Conservation (phyloP, 805 yeast species). For the Saturnispora gosingensis region DNA sequence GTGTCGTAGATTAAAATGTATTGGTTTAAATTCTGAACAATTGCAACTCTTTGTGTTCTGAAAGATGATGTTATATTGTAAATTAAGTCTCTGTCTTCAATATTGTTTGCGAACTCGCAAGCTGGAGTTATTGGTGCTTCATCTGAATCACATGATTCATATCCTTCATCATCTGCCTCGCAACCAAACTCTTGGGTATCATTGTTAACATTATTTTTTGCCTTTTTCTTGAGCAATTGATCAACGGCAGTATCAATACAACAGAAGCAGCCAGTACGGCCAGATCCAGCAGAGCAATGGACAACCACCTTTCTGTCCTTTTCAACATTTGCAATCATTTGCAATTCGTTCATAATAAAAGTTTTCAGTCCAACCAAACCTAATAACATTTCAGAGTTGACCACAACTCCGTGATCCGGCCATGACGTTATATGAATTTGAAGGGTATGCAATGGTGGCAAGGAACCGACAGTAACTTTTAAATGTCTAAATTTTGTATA, state of each 20-base stretch:
- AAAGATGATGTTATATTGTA: slow-evolving; percentile 38
- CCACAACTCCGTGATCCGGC: slow-evolving; percentile 72
- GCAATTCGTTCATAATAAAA: slow-evolving; percentile 14
- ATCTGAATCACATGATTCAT: background rate
- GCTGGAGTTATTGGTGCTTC: slow-evolving; percentile 5
- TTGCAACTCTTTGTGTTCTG: slow-evolving; percentile 44
- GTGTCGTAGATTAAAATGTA: slow-evolving; percentile 42
- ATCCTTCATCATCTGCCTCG: slow-evolving; percentile 9
- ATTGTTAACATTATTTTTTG: slow-evolving; percentile 6
- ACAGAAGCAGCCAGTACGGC: slow-evolving; percentile 87
- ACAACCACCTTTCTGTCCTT: slow-evolving; percentile 46
- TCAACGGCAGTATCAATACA: slow-evolving; percentile 56
- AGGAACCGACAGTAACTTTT: slow-evolving; percentile 28
- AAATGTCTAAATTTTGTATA: slow-evolving; percentile 34
- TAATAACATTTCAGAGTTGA: slow-evolving; percentile 48
- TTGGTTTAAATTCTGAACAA: slow-evolving; percentile 52
- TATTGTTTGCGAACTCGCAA: slow-evolving; percentile 1
- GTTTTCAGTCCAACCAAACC: slow-evolving; percentile 37
- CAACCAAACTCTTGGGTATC: background rate
- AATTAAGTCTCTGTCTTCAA: slow-evolving; percentile 31
- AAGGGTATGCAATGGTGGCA: slow-evolving; percentile 37
- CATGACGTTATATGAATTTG: slow-evolving; percentile 76
- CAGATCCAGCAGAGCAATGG: slow-evolving; percentile 97
- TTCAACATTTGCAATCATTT: slow-evolving; percentile 3
- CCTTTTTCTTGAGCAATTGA: slow-evolving; percentile 15